These are phyloP conservation scores for Immersiella caudata DNA, from an alignment of 495 filamentous ascomycete genomes.

Conservation along the genomic window DNA sequence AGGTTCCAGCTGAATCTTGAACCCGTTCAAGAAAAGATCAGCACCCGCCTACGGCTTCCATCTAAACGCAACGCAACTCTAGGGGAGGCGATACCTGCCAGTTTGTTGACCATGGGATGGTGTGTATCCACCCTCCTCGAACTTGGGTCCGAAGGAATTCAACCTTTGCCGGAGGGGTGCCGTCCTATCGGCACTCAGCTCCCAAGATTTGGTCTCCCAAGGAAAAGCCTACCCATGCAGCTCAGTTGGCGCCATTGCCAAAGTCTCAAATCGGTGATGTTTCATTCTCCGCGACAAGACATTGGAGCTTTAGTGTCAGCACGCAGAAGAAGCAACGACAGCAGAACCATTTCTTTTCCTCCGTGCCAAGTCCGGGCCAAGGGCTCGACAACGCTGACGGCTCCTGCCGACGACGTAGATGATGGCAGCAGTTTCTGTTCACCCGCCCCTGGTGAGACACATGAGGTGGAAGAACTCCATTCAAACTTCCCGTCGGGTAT, in stretches of 20 bases:
- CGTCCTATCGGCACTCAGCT: not conserved
- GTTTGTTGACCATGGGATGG: not conserved
- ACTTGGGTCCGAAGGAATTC: not conserved
- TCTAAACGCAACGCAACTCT: not conserved
- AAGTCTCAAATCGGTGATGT: not conserved
- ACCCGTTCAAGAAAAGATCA: not conserved
- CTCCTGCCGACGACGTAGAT: not conserved
- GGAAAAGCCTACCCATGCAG: no score
- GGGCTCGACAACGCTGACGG: not conserved
- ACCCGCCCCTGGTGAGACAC: not conserved
- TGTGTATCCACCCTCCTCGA: not conserved
- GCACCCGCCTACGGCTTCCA: not conserved
- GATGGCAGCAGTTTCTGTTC: not conserved
- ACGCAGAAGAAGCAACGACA: not conserved
- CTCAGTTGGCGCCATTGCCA: no score
- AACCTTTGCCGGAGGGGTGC: not conserved
- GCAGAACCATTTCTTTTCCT: not conserved
- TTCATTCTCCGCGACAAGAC: not conserved
- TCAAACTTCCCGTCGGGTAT: not conserved
- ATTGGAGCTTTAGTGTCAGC: not conserved
- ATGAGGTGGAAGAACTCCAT: not conserved
- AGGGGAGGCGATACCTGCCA: not conserved
- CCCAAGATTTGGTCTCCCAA: not conserved
- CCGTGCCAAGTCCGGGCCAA: not conserved
- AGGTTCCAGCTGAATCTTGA: not conserved